These are phyloP conservation scores for Coemansia aciculifera DNA, from an alignment of 192 early-diverging fungal species.

Conservation along the genomic window DNA sequence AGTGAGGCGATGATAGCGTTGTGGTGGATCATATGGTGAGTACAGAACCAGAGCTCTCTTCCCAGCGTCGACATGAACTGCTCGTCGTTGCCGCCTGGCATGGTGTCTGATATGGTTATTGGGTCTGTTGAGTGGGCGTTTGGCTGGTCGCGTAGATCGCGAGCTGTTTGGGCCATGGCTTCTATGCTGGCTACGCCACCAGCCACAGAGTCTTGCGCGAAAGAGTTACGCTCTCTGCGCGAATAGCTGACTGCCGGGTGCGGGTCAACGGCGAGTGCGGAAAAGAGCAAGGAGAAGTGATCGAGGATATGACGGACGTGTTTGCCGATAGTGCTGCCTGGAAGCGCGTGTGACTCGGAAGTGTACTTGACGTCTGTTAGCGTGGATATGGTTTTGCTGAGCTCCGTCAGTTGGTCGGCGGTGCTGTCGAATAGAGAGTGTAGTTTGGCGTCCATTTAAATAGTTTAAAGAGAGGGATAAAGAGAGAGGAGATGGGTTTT, in stretches of 20 bases:
- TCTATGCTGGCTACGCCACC: slow-evolving; percentile 20
- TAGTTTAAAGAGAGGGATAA: background rate
- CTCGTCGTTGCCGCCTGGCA: slow-evolving; percentile 20
- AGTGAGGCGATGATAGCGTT: slow-evolving; percentile 52
- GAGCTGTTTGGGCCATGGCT: background rate
- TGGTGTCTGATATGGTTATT: slow-evolving; percentile 14
- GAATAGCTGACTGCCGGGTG: slow-evolving; percentile 21
- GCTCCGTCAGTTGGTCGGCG: slow-evolving; percentile 14
- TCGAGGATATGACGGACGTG: slow-evolving; percentile 58
- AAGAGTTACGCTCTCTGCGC: slow-evolving; percentile 21
- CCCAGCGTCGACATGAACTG: slow-evolving; percentile 39
- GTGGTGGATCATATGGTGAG: slow-evolving; percentile 57
- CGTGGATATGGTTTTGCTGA: slow-evolving; percentile 9
- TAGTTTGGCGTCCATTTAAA: slow-evolving; percentile 2
- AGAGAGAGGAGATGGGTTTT: background rate
- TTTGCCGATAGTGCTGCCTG: slow-evolving; percentile 59
- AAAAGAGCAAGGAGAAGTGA: slow-evolving; percentile 46
- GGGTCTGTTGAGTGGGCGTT: background rate
- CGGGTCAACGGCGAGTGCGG: background rate
- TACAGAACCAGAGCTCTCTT: slow-evolving; percentile 58
- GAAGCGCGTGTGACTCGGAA: slow-evolving; percentile 31
- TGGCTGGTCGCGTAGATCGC: background rate
- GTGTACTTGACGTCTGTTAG: slow-evolving; percentile 32
- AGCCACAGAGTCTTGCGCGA: slow-evolving; percentile 21
- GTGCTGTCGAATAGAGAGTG: slow-evolving; percentile 27